These are phyloP conservation scores for Podila verticillata DNA, from an alignment of 192 early-diverging fungal genomes.

Conservation along the genomic window DNA sequence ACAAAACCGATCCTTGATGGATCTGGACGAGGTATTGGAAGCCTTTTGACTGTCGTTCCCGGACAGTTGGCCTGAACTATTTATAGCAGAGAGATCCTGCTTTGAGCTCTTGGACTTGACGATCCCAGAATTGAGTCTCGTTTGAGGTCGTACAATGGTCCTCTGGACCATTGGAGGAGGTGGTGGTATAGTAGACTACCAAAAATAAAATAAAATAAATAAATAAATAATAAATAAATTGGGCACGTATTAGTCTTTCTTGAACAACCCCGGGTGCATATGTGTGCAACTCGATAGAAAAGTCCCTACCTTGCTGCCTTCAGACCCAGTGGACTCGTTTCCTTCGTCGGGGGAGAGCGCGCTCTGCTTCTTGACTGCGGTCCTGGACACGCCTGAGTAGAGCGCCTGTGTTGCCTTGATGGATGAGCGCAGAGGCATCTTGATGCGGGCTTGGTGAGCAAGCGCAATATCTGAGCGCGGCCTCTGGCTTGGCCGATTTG, in stretches of 20 bases:
- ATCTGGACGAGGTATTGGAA: not conserved
- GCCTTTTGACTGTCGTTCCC: not conserved
- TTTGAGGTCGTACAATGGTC: not conserved
- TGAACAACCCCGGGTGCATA: not conserved
- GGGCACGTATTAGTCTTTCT: not conserved
- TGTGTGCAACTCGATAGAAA: no score
- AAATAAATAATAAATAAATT: not conserved
- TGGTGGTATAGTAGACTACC: not conserved
- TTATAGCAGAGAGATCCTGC: slow-evolving; percentile 1
- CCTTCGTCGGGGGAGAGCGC: slow-evolving; percentile 35
- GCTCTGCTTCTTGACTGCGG: slow-evolving; percentile 24
- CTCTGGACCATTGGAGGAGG: not conserved
- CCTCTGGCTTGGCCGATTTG: slow-evolving; percentile 17
- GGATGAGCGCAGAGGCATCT: slow-evolving; percentile 34
- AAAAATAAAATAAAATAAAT: not conserved
- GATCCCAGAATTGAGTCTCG: not conserved
- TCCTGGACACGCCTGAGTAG: slow-evolving; percentile 28
- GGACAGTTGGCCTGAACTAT: not conserved
- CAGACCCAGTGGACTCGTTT: slow-evolving; percentile 46
- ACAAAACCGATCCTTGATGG: slow-evolving; percentile 59
- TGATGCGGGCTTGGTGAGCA: slow-evolving; percentile 42
- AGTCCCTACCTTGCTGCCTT: slow-evolving; percentile 20
- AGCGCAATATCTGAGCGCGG: slow-evolving; percentile 33
- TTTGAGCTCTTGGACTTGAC: not conserved
- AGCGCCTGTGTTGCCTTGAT: slow-evolving; percentile 34